Evolutionary conservation across 2,329 filamentous ascomycete species (phyloP).

Genomic region (Sordariomycetes sp.): DNA sequence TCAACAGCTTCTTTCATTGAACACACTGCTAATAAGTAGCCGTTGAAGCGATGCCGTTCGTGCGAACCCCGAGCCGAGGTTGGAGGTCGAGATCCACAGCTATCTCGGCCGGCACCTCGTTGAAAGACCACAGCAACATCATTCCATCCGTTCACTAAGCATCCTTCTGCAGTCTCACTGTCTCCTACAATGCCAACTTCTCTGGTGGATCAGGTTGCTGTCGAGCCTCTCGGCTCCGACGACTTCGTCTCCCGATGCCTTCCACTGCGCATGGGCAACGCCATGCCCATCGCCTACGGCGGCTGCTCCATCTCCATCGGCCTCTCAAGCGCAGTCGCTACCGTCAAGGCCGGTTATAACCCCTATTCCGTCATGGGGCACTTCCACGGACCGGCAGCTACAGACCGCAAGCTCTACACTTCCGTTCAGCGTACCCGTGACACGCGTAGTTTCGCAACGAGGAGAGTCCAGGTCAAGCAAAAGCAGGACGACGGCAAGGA

Average conservation of each 20-base stretch:
- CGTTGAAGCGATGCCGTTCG: background rate
- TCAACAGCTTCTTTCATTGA: too few species aligned
- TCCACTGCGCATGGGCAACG: conserved; percentile 21
- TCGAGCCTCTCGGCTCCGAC: conserved; percentile 10
- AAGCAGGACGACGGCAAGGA: conserved; percentile 20
- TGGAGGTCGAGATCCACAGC: too few species aligned
- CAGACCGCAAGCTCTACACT: conserved; percentile 24
- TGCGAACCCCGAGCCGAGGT: background rate
- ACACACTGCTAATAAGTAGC: too few species aligned
- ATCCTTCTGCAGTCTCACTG: background rate
- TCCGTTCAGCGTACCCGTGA: conserved; percentile 26
- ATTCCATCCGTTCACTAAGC: background rate
- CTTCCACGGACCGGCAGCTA: conserved; percentile 34
- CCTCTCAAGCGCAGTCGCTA: conserved; percentile 28
- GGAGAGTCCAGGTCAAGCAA: conserved; percentile 34
- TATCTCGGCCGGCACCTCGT: too few species aligned
- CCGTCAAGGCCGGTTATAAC: conserved; percentile 23
- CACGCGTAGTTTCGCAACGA: conserved; percentile 37
- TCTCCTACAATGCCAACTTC: conserved; percentile 6
- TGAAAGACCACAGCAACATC: too few species aligned
- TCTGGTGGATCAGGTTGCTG: conserved; percentile 11
- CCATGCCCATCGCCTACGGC: conserved; percentile 29
- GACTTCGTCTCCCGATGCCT: conserved; percentile 15
- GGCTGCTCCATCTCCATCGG: conserved; percentile 32
- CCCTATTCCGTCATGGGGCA: conserved; percentile 37